Evolutionary conservation across 768 basidiomycete genomes (phyloP), one percentile per base, ranked within the genome.

Genomic region (Gloeostereum incarnatum): DNA sequence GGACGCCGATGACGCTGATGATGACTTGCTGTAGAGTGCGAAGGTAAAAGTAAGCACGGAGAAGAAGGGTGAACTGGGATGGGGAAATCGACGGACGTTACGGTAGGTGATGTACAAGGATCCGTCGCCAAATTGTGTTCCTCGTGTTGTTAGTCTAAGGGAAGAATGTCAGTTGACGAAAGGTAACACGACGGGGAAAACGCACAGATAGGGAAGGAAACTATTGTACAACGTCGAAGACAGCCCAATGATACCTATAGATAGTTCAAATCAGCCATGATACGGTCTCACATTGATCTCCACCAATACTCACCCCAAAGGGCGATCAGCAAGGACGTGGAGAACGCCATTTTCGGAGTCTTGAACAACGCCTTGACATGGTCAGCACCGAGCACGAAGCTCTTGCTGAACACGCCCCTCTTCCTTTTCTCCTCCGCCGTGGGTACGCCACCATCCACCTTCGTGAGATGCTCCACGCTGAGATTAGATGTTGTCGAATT

Each of bases 21-120:
- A 87, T 84, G 11, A 78, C 75, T 71, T 77, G 74, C 81, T 84
- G 47, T 19, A 43, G 13, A 29, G 6, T 14, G 19, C 21, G 10
- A 19, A 20, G n/a, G 23, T 21, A n/a, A 8, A 16, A 3, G 31
- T 26, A n/a, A n/a, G n/a, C 16, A 29, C 5, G 22, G 8, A 14
- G 27, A 26, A 17, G 17, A 41, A 33, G 31, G 19, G 31, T 13
- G 4, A 29, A 14, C 10, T 22, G 25, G 40, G 31, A 17, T 6
- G n/a, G 39, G n/a, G 24, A 39, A 31, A 14, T 3, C n/a, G 13
- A 40, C 62, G 26, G 47, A 78, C 78, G 41, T 86, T 86, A 14
- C 83, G 73, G 46, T 87, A 87, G 1, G 81, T 82, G 46, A 77
- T 79, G 46, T 81, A 74, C 3, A 75, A 54, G 3, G 78, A 81